phyloP scores from a whole-genome alignment of 1,284 basidiomycete genomes.

The Ustilago curta region DNA sequence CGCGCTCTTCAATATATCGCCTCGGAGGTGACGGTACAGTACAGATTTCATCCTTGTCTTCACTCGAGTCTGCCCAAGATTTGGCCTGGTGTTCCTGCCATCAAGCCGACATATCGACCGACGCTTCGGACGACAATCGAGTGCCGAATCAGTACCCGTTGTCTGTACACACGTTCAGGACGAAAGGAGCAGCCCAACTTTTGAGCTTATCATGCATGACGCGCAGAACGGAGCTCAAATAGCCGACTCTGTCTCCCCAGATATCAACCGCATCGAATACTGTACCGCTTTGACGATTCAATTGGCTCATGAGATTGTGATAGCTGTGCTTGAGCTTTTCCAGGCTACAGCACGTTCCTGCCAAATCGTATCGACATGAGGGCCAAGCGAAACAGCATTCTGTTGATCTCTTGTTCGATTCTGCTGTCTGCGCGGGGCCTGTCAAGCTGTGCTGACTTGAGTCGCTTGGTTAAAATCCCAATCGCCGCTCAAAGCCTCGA shows the following conservation, averaged over 20 bases:
- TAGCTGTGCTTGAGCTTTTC: neutral
- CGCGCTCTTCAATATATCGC: too few relatives aligned
- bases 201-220: conserved; percentile 1
- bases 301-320: neutral
- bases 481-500: neutral
- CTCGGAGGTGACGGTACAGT: too few relatives aligned
- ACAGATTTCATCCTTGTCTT: too few relatives aligned
- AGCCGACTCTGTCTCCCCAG: neutral
- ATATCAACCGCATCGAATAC: neutral
- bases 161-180: neutral
- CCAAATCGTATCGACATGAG: neutral
- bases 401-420: neutral
- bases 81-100: neutral
- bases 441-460: neutral
- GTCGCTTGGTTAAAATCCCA: too few relatives aligned
- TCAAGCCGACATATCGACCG: neutral
- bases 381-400: neutral
- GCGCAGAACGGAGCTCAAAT: neutral
- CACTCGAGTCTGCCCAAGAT: too few relatives aligned
- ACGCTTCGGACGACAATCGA: neutral
- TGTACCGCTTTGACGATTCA: neutral
- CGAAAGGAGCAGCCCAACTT: neutral
- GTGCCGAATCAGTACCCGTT: neutral
- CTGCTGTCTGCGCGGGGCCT: neutral
- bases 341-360: neutral